Evolutionary conservation across 371 early-diverging fungal genomes (phyloP).

Genomic region (Mortierella sp.): DNA sequence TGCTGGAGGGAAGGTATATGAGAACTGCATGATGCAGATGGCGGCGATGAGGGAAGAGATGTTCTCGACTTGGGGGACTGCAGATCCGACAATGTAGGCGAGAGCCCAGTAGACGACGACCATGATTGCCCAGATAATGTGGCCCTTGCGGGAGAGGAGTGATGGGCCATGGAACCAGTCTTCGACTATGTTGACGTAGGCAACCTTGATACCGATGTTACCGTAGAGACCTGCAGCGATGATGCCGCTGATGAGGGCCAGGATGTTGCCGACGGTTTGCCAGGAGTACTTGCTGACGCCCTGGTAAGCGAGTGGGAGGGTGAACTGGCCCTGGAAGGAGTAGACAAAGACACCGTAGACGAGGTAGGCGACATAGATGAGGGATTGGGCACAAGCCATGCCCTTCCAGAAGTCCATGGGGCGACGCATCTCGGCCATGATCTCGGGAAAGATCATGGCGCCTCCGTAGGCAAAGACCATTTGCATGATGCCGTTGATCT

Average conservation of each 20-base stretch:
- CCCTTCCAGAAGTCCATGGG: slow-evolving; percentile 17
- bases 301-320: slow-evolving; percentile 1
- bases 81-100: slow-evolving; percentile 13
- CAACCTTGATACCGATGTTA: slow-evolving; percentile 12
- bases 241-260: slow-evolving; percentile 5
- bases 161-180: slow-evolving; percentile 13
- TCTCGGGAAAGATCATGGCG: slow-evolving; percentile 17
- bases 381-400: slow-evolving; percentile 6
- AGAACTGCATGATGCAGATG: slow-evolving; percentile 15
- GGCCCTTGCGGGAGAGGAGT: slow-evolving; percentile 10
- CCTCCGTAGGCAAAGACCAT: slow-evolving; percentile 16
- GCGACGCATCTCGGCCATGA: slow-evolving; percentile 12
- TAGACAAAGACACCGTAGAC: slow-evolving; percentile 7
- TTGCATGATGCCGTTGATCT: slow-evolving; percentile 15
- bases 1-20: neutral
- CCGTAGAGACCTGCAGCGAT: slow-evolving; percentile 11
- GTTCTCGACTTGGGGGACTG: slow-evolving; percentile 13
- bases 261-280: slow-evolving; percentile 9
- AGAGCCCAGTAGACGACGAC: slow-evolving; percentile 9
- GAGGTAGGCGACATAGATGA: slow-evolving; percentile 11
- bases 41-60: slow-evolving; percentile 10
- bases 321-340: slow-evolving; percentile 16
- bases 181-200: slow-evolving; percentile 9
- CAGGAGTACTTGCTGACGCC: slow-evolving; percentile 19
- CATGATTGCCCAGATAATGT: slow-evolving; percentile 2